Conservation (phyloP, 1,284 basidiomycete species). For the Cryptococcus sp. region DNA sequence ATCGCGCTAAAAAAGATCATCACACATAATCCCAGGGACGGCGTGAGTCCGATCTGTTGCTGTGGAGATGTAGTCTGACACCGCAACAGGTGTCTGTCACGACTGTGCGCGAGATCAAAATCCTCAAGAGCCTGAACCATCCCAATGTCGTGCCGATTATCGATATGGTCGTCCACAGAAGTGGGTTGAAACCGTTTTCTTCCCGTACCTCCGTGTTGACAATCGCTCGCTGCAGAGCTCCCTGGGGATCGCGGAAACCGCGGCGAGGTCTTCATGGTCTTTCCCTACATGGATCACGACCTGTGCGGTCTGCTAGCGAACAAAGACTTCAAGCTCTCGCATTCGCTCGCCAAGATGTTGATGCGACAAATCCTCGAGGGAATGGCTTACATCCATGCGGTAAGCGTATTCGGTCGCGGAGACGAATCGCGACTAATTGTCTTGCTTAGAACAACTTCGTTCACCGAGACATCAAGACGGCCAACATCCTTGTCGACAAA, state of each 20-base stretch:
- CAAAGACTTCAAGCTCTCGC: constrained; percentile 74
- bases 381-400: constrained; percentile 90
- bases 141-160: constrained; percentile 82
- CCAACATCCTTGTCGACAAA: constrained; percentile 93
- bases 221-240: constrained; percentile 21
- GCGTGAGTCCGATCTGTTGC: constrained; percentile 59
- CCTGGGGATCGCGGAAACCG: constrained; percentile 32
- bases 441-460: constrained; percentile 79
- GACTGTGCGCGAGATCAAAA: constrained; percentile 96
- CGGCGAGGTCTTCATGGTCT: constrained; percentile 87
- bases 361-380: constrained; percentile 94
- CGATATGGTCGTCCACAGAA: constrained; percentile 75
- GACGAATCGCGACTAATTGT: background rate
- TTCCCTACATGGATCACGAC: constrained; percentile 99
- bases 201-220: background rate
- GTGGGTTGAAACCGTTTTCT: constrained; percentile 34
- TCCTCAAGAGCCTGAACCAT: constrained; percentile 86
- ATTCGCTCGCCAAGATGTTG: constrained; percentile 90
- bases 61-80: background rate
- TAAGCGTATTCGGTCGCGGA: constrained; percentile 51
- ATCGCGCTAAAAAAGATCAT: constrained; percentile 86
- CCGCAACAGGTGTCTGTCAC: constrained; percentile 69
- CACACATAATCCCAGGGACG: constrained; percentile 93
- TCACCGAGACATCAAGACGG: constrained; percentile 98
- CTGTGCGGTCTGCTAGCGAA: constrained; percentile 92